These are phyloP conservation scores for Penicillium pulvis DNA, from an alignment of 495 filamentous ascomycete genomes.

Conservation along the genomic window DNA sequence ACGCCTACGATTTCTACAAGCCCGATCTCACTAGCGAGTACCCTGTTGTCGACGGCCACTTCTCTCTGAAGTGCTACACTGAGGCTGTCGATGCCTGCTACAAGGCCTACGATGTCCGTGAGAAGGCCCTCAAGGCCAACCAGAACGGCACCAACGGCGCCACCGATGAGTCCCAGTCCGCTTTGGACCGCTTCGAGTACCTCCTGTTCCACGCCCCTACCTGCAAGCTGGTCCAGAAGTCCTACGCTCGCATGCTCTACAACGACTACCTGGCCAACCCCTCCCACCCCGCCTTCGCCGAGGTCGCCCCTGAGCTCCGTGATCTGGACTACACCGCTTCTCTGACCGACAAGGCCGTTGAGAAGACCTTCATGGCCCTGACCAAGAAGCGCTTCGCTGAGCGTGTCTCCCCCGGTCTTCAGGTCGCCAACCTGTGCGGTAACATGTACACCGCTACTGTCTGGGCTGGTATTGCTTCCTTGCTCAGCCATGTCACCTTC, in stretches of 20 bases:
- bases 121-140: constrained; percentile 64
- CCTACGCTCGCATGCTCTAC: constrained; percentile 92
- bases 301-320: constrained; percentile 82
- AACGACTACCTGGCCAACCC: constrained; percentile 91
- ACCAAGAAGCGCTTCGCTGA: constrained; percentile 94
- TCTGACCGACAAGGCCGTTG: constrained; percentile 86
- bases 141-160: constrained; percentile 66
- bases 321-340: constrained; percentile 85
- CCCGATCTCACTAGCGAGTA: constrained; percentile 97
- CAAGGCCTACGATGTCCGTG: constrained; percentile 88
- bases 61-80: constrained; percentile 92
- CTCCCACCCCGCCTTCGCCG: constrained; percentile 73
- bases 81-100: constrained; percentile 95
- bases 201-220: constrained; percentile 94
- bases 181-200: constrained; percentile 93
- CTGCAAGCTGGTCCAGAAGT: constrained; percentile 97
- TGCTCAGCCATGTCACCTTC: constrained; percentile 72
- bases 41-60: constrained; percentile 94
- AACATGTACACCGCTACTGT: constrained; percentile 99
- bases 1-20: constrained; percentile 99
- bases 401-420: constrained; percentile 80
- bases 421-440: constrained; percentile 91
- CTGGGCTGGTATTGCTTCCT: constrained; percentile 78
- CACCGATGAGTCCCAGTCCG: constrained; percentile 57
- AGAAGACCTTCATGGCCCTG: constrained; percentile 95